These are phyloP conservation scores for Asclepias syriaca DNA, from an alignment of 257 asterid genomes.

Conservation along the genomic window DNA sequence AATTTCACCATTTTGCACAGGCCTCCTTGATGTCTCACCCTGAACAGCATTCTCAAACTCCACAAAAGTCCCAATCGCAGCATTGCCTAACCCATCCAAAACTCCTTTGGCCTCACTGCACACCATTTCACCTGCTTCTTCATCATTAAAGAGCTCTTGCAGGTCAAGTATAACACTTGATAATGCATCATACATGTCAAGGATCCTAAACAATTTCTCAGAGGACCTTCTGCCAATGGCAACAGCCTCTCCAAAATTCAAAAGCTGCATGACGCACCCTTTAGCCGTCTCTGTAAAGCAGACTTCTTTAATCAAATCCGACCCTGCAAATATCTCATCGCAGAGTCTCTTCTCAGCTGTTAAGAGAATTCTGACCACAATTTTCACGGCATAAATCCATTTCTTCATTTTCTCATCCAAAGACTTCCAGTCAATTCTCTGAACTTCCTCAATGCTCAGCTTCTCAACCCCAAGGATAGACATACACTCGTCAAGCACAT, in stretches of 20 bases:
- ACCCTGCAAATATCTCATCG: conserved; percentile 63
- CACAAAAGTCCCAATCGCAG: conserved; percentile 84
- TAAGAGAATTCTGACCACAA: conserved; percentile 62
- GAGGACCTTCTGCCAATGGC: conserved; percentile 79
- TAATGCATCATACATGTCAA: conserved; percentile 87
- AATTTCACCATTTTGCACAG: conserved; percentile 75
- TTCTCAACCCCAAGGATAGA: conserved; percentile 72
- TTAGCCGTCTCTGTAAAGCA: conserved; percentile 83
- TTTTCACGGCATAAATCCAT: conserved; percentile 80
- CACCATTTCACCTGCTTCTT: conserved; percentile 74
- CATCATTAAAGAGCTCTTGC: conserved; percentile 57
- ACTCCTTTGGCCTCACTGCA: conserved; percentile 82
- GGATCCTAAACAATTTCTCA: conserved; percentile 81
- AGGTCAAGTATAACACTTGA: conserved; percentile 58
- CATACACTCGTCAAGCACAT: conserved; percentile 81
- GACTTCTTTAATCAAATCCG: conserved; percentile 73
- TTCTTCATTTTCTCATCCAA: conserved; percentile 91
- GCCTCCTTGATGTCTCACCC: conserved; percentile 77
- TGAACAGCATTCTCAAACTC: conserved; percentile 92
- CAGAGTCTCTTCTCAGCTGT: conserved; percentile 70
- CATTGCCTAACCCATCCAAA: conserved; percentile 66
- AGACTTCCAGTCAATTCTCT: conserved; percentile 70
- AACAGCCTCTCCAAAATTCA: conserved; percentile 96
- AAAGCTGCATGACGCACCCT: conserved; percentile 87
- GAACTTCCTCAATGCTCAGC: conserved; percentile 96